phyloP scores from a whole-genome alignment of 2,329 filamentous ascomycete genomes.

The Colletotrichum sp. region DNA sequence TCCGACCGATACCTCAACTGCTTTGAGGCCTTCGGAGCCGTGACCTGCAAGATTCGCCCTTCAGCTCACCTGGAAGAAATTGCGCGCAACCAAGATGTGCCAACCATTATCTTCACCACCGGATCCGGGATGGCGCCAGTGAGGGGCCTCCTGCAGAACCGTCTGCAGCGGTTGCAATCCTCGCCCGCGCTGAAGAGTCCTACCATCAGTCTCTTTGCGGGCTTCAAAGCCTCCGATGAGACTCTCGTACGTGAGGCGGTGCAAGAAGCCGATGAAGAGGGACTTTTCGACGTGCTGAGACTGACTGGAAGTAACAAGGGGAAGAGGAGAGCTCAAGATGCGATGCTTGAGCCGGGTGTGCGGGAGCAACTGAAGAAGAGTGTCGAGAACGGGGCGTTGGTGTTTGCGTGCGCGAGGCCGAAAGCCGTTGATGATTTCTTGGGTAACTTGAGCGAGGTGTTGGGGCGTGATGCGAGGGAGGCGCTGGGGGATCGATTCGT shows the following conservation, averaged over 20 bases:
- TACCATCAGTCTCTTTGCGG: slow-evolving; percentile 16
- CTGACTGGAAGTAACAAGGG: slow-evolving; percentile 7
- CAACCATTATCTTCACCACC: slow-evolving; percentile 16
- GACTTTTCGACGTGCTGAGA: slow-evolving; percentile 1
- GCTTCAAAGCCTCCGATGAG: slow-evolving; percentile 14
- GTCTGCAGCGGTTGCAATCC: background rate
- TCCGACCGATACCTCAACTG: slow-evolving; percentile 11
- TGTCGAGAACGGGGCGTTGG: slow-evolving; percentile 6
- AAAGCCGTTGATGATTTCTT: slow-evolving; percentile 17
- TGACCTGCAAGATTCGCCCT: slow-evolving; percentile 17
- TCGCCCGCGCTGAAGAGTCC: background rate
- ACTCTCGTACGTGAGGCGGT: slow-evolving; percentile 13
- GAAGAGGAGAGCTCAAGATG: slow-evolving; percentile 14
- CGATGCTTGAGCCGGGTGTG: slow-evolving; percentile 9
- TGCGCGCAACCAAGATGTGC: background rate
- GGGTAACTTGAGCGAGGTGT: slow-evolving; percentile 5
- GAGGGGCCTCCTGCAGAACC: slow-evolving; percentile 10
- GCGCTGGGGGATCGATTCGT: slow-evolving; percentile 14
- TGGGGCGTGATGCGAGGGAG: slow-evolving; percentile 15
- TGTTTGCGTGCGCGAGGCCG: slow-evolving; percentile 19
- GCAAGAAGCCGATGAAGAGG: slow-evolving; percentile 8
- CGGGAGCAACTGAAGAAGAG: slow-evolving; percentile 3
- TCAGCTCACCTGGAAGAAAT: slow-evolving; percentile 3
- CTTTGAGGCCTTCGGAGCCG: background rate
- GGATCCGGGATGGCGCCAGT: slow-evolving; percentile 19